These are phyloP conservation scores for Collybia sp. DNA, from an alignment of 768 basidiomycete species.

Conservation along the genomic window DNA sequence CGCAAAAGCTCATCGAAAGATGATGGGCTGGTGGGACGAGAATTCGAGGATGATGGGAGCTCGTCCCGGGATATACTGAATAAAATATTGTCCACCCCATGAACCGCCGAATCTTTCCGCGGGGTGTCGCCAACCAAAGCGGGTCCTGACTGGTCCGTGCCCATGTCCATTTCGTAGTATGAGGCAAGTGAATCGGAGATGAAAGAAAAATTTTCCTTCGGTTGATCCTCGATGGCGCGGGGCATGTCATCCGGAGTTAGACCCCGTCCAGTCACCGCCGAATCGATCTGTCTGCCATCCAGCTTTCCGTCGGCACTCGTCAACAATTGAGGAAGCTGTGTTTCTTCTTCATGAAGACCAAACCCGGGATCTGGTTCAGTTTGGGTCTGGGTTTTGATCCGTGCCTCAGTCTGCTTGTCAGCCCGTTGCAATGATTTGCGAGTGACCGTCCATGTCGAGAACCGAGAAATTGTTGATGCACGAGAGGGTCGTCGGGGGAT, in stretches of 20 bases:
- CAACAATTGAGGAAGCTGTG: too few relatives aligned
- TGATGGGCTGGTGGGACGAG: constrained; percentile 21
- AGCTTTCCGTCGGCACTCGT: too few relatives aligned
- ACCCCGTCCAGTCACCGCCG: too few relatives aligned
- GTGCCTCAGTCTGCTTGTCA: constrained; percentile 5
- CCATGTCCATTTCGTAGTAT: constrained; percentile 22
- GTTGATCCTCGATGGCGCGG: too few relatives aligned
- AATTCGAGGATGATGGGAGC: constrained; percentile 3
- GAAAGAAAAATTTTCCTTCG: too few relatives aligned
- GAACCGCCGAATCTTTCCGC: constrained; percentile 34
- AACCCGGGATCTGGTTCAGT: constrained; percentile 1
- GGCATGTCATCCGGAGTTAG: too few relatives aligned
- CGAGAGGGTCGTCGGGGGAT: neutral
- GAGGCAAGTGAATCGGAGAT: constrained; percentile 19
- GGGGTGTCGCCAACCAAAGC: neutral
- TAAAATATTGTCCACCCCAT: constrained; percentile 35
- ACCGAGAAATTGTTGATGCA: neutral
- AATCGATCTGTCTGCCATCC: too few relatives aligned
- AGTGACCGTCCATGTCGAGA: neutral
- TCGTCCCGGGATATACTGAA: constrained; percentile 8
- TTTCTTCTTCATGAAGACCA: too few relatives aligned
- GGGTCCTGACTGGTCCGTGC: neutral
- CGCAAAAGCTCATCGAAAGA: constrained; percentile 51
- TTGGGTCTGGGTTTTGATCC: constrained; percentile 3
- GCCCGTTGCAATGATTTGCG: constrained; percentile 3